These are phyloP conservation scores for Scedosporium boydii DNA, from an alignment of 2,329 filamentous ascomycete species.

Conservation along the genomic window DNA sequence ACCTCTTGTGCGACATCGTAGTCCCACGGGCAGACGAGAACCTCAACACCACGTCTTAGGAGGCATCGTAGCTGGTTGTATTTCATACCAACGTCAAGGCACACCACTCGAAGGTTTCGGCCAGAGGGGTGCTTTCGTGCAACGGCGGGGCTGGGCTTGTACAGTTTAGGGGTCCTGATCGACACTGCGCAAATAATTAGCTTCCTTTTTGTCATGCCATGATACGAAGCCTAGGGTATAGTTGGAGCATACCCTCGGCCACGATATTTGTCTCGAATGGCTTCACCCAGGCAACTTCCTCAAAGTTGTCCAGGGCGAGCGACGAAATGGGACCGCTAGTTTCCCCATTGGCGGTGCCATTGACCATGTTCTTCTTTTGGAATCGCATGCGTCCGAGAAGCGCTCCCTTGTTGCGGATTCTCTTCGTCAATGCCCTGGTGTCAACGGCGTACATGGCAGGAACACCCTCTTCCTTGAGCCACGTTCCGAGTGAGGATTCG, in stretches of 20 bases:
- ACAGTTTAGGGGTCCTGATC: slow-evolving; percentile 75
- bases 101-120: slow-evolving; percentile 76
- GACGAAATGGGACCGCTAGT: slow-evolving; percentile 13
- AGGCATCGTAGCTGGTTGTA: slow-evolving; percentile 96
- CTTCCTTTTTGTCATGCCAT: slow-evolving; percentile 1
- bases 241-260: slow-evolving; percentile 59
- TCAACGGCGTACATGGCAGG: slow-evolving; percentile 94
- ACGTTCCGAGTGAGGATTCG: slow-evolving; percentile 78
- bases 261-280: slow-evolving; percentile 91
- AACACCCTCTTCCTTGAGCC: slow-evolving; percentile 92
- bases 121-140: slow-evolving; percentile 82
- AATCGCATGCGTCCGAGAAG: slow-evolving; percentile 89
- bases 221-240: not conserved
- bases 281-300: slow-evolving; percentile 78
- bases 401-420: slow-evolving; percentile 85
- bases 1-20: slow-evolving; percentile 75
- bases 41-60: slow-evolving; percentile 82
- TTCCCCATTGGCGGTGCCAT: slow-evolving; percentile 28
- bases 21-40: slow-evolving; percentile 92
- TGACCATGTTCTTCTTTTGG: slow-evolving; percentile 33
- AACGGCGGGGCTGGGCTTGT: slow-evolving; percentile 61
- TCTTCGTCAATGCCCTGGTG: slow-evolving; percentile 87
- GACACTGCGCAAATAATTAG: slow-evolving; percentile 58
- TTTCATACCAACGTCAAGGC: slow-evolving; percentile 95
- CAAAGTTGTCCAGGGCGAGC: slow-evolving; percentile 45